phyloP scores from a whole-genome alignment of 306 rosid species.

The Prunus padus region DNA sequence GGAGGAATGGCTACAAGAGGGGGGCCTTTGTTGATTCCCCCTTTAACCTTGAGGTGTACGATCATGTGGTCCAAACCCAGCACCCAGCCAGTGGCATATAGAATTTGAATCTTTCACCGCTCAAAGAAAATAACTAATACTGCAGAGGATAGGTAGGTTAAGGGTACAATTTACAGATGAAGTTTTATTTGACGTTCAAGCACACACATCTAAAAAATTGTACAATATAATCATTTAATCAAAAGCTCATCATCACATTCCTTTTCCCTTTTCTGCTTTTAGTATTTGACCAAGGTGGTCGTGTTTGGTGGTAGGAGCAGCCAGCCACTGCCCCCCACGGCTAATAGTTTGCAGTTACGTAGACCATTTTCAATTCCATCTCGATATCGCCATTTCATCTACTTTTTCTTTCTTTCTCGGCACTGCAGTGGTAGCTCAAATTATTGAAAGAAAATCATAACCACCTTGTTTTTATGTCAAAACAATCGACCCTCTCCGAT shows the following conservation, averaged over 20 bases:
- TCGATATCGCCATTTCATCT: background rate
- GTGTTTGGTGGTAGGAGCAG: background rate
- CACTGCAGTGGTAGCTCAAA: background rate
- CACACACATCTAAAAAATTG: too few relatives aligned
- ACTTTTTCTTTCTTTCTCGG: background rate
- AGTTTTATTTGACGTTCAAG: too few relatives aligned
- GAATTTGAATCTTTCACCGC: background rate
- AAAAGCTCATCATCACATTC: background rate
- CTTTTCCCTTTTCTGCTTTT: background rate
- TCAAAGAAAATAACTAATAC: too few relatives aligned
- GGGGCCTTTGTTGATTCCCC: background rate
- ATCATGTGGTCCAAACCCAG: constrained; percentile 16
- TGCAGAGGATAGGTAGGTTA: too few relatives aligned
- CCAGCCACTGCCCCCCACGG: background rate
- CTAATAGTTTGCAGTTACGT: background rate
- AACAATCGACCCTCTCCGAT: background rate
- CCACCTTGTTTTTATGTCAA: background rate
- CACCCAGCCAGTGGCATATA: background rate
- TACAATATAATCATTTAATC: too few relatives aligned
- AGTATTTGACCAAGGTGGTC: background rate
- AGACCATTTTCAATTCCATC: background rate
- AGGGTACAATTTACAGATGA: too few relatives aligned
- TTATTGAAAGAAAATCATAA: background rate
- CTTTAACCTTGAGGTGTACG: background rate
- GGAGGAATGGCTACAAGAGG: background rate